Conservation (phyloP, 2,329 filamentous ascomycete species). For the Hypoxylon sp. region DNA sequence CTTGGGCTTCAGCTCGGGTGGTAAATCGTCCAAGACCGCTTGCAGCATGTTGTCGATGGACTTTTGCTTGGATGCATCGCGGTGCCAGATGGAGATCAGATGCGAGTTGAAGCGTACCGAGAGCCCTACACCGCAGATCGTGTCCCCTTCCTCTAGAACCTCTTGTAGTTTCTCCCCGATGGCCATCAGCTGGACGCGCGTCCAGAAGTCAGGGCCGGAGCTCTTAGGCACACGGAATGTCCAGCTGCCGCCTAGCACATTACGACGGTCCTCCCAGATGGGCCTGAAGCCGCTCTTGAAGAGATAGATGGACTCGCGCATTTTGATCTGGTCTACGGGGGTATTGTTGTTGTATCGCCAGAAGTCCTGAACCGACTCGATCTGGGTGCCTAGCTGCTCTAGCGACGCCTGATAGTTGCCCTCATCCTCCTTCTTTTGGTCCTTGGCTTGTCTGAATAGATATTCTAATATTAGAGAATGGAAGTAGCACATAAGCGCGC, state of each 20-base stretch:
- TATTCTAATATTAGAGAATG: conserved; percentile 13
- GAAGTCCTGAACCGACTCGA: conserved; percentile 88
- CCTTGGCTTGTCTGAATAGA: conserved; percentile 60
- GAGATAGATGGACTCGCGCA: conserved; percentile 83
- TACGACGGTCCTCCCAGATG: conserved; percentile 89
- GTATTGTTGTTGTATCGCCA: conserved; percentile 88
- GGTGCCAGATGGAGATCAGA: conserved; percentile 94
- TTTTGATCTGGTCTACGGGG: conserved; percentile 80
- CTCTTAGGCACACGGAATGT: conserved; percentile 90
- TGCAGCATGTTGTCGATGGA: conserved; percentile 82
- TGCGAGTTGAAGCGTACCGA: conserved; percentile 91
- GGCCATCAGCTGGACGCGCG: conserved; percentile 82
- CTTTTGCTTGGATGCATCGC: conserved; percentile 83
- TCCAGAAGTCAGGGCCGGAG: conserved; percentile 82
- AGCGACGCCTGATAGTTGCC: conserved; percentile 68
- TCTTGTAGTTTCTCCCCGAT: conserved; percentile 86
- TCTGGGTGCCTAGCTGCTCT: conserved; percentile 73
- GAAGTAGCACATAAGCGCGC: background rate
- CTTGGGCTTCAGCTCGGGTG: conserved; percentile 79
- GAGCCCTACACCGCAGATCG: conserved; percentile 90
- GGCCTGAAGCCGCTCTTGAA: conserved; percentile 84
- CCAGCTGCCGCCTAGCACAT: conserved; percentile 89
- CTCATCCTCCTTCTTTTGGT: conserved; percentile 58
- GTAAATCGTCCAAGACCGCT: conserved; percentile 80
- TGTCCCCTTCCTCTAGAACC: conserved; percentile 79